Evolutionary conservation across 176 grass and related monocot species (phyloP), one percentile per base, ranked within the genome.

Genomic region (Eragrostis curvula): DNA sequence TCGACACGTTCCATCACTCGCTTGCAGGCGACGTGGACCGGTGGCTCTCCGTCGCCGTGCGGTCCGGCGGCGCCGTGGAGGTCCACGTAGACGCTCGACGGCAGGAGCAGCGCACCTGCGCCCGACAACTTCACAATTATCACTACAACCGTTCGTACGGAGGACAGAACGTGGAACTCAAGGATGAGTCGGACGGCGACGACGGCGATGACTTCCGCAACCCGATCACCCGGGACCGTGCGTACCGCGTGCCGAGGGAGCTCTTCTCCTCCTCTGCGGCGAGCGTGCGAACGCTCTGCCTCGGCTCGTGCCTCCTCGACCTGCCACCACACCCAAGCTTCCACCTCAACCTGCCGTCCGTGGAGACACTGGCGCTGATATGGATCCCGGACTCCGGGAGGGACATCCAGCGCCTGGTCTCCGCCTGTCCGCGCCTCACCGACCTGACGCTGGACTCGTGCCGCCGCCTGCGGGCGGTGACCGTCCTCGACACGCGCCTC

Each of bases 231-330:
- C 68, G 44, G 2, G 68, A 71, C 24, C 14, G 23, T 1, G 70
- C 70, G 15, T 72, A 72, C 25, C 46, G 0, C 6, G 7, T 51
- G 13, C 70, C 70, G 44, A 72, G 46, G 7, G 8, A 47, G 70
- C 24, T 72, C 25, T 30, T 9, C 70, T 9, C 70, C 23, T 18
- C 1, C 13, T 6, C 0, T 0, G 14, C n/a, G 12, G n/a, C 44
- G 3, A 15, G 8, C 70, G 0, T 72, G 45, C 70, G 25, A 4
- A 72, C 5, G 25, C 46, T 72, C 25, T 30, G 46, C 7, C 70
- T 72, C 70, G 46, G 25, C 25, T 72, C 70, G 14, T 72, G 70
- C 70, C 30, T 72, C 46, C 70, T 72, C 25, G 25, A 72, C 45
- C 25, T 72, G 7, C 70, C 64, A 4, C 32, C 32, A 4, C 32